Conservation (phyloP, 2,329 filamentous ascomycete species). For the Pestalotiopsis sp. region DNA sequence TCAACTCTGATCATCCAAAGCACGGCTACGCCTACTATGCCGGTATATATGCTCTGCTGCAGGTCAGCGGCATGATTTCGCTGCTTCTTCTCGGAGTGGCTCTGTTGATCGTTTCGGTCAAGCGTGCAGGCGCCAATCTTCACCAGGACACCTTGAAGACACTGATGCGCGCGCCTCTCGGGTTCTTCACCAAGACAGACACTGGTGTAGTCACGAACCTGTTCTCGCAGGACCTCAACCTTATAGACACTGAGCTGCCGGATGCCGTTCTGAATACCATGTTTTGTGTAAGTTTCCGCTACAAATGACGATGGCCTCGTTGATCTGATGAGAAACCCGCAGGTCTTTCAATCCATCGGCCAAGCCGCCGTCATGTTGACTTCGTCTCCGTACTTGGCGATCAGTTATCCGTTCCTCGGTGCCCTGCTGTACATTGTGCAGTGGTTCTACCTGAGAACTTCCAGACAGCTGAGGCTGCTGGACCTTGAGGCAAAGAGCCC, state of each 20-base stretch:
- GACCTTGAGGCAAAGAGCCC: constrained; percentile 54
- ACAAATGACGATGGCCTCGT: constrained; percentile 16
- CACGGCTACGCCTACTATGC: constrained; percentile 27
- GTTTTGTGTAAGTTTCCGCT: constrained; percentile 27
- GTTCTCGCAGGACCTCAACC: constrained; percentile 41
- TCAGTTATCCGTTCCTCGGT: constrained; percentile 45
- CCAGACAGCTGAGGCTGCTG: constrained; percentile 51
- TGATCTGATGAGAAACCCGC: background rate
- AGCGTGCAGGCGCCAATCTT: constrained; percentile 16
- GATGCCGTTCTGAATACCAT: constrained; percentile 26
- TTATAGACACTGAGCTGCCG: constrained; percentile 40
- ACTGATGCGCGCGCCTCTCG: constrained; percentile 20
- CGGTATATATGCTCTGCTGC: constrained; percentile 26
- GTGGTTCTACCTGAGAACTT: constrained; percentile 53
- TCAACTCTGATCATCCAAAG: constrained; percentile 12
- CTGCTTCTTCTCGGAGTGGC: constrained; percentile 20
- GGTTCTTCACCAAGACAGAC: constrained; percentile 38
- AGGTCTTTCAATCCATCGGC: constrained; percentile 6
- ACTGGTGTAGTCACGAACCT: constrained; percentile 38
- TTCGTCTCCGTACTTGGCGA: constrained; percentile 41
- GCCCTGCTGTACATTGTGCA: constrained; percentile 45
- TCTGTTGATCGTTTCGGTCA: constrained; percentile 19
- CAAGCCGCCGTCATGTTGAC: constrained; percentile 42
- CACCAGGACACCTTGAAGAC: constrained; percentile 7
- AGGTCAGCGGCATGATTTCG: constrained; percentile 19